Evolutionary conservation across 805 yeast genomes (phyloP).

Genomic region (Wickerhamia fluorescens): DNA sequence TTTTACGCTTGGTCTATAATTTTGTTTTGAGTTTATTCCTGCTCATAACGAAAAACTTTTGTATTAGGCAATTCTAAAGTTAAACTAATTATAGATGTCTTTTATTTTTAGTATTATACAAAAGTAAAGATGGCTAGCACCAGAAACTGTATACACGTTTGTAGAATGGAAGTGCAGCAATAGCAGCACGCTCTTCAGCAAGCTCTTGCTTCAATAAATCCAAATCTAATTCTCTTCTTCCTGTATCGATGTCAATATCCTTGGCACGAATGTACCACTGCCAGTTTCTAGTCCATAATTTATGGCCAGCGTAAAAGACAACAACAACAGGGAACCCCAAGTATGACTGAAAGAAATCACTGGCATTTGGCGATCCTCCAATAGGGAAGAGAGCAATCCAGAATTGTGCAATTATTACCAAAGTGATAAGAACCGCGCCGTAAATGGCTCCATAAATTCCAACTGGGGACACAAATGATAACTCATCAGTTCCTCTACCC

Average conservation of each 20-base stretch:
- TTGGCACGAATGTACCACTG: constrained; percentile 34
- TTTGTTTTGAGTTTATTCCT: too few species aligned
- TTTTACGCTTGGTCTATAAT: too few species aligned
- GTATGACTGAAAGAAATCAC: constrained; percentile 37
- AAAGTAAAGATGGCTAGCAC: constrained; percentile 32
- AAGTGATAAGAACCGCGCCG: constrained; percentile 23
- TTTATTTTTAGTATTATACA: too few species aligned
- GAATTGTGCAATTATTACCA: constrained; percentile 36
- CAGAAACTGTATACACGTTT: constrained; percentile 50
- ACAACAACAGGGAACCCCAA: constrained; percentile 42
- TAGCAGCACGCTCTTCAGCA: constrained; percentile 46
- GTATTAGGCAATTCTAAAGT: too few species aligned
- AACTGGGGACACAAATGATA: constrained; percentile 30
- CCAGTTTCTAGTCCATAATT: constrained; percentile 42
- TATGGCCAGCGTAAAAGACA: constrained; percentile 38
- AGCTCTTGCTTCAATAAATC: constrained; percentile 51
- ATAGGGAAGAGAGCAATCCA: constrained; percentile 37
- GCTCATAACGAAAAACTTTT: too few species aligned
- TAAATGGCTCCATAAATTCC: constrained; percentile 31
- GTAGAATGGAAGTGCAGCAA: constrained; percentile 40
- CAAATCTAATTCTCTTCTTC: constrained; percentile 54
- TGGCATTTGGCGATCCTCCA: constrained; percentile 27
- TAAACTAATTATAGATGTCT: too few species aligned
- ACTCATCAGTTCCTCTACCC: constrained; percentile 30
- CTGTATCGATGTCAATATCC: constrained; percentile 55